Percentiles rank a stretch among this genome's conserved stretches.
Conservation (phyloP, 2,329 filamentous ascomycete genomes). For the Fusarium udum region DNA sequence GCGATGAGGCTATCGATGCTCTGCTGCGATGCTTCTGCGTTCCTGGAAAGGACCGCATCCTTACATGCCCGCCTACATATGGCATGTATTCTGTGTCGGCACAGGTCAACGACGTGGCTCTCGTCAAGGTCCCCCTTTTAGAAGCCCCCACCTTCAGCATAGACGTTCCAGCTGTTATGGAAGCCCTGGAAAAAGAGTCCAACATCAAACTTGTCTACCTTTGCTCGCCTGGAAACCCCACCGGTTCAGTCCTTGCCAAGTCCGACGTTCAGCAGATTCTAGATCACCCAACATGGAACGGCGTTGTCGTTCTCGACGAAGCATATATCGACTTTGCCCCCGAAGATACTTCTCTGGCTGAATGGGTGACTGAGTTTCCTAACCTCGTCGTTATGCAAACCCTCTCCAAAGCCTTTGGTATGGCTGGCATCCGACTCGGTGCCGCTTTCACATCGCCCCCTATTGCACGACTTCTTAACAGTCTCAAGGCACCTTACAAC, state of each 20-base stretch:
- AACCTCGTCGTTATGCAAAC: slow-evolving; percentile 99
- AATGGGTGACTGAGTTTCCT: slow-evolving; percentile 91
- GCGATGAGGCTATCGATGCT: slow-evolving; percentile 96
- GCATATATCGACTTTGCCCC: slow-evolving; percentile 95
- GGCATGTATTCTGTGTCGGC: slow-evolving; percentile 98
- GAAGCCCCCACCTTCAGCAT: slow-evolving; percentile 77
- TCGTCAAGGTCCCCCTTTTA: slow-evolving; percentile 87
- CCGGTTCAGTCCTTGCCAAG: slow-evolving; percentile 80
- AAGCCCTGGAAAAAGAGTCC: slow-evolving; percentile 66
- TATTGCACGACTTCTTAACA: slow-evolving; percentile 86
- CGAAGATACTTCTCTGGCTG: slow-evolving; percentile 79
- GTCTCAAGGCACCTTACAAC: slow-evolving; percentile 95
- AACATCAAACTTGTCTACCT: slow-evolving; percentile 90
- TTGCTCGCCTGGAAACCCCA: slow-evolving; percentile 95
- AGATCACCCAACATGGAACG: slow-evolving; percentile 92
- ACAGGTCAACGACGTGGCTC: slow-evolving; percentile 88
- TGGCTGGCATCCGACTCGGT: slow-evolving; percentile 92
- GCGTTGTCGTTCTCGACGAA: slow-evolving; percentile 91
- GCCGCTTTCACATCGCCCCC: slow-evolving; percentile 80
- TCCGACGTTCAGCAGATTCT: slow-evolving; percentile 77
- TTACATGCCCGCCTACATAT: slow-evolving; percentile 96
- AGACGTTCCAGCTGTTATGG: slow-evolving; percentile 74
- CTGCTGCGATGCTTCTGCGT: slow-evolving; percentile 92
- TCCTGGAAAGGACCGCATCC: slow-evolving; percentile 86
- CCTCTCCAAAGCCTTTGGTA: slow-evolving; percentile 95